Conservation (phyloP, 2,329 filamentous ascomycete species). For the Fusarium mangiferae region DNA sequence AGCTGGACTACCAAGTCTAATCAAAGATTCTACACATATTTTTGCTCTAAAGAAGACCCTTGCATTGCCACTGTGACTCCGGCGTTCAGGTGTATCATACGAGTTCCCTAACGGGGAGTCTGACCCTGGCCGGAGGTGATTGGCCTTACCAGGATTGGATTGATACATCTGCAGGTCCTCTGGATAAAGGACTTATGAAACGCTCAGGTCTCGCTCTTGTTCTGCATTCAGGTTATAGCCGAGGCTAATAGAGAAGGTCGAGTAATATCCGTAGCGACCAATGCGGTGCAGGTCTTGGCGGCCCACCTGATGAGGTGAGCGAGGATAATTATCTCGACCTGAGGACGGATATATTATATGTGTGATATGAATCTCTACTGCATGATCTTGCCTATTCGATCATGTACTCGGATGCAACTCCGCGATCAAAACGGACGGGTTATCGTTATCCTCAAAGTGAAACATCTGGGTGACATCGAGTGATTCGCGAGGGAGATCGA, state of each 20-base stretch:
- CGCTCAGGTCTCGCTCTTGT: not conserved
- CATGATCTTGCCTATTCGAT: not conserved
- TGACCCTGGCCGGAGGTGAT: not conserved
- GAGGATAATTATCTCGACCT: not conserved
- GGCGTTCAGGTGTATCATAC: not conserved
- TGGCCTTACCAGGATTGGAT: not conserved
- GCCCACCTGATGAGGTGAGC: not conserved
- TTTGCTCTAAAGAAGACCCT: not conserved
- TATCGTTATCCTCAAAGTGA: not conserved
- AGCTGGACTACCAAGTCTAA: not conserved
- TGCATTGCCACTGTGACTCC: slow-evolving; percentile 5
- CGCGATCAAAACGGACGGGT: not conserved
- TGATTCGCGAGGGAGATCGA: slow-evolving; percentile 3
- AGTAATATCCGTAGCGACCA: not conserved
- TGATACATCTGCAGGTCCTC: not conserved
- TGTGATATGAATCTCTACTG: not conserved
- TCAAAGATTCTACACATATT: not conserved
- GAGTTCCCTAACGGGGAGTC: not conserved
- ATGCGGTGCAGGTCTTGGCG: not conserved
- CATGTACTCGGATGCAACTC: not conserved
- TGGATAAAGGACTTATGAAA: not conserved
- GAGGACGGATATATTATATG: not conserved
- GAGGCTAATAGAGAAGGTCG: not conserved
- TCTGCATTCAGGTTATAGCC: slow-evolving; percentile 1
- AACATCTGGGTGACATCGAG: not conserved